Evolutionary conservation across 169 alveolate genomes (phyloP), one percentile per base, ranked within the genome.

Genomic region (Plasmodium vivax): DNA sequence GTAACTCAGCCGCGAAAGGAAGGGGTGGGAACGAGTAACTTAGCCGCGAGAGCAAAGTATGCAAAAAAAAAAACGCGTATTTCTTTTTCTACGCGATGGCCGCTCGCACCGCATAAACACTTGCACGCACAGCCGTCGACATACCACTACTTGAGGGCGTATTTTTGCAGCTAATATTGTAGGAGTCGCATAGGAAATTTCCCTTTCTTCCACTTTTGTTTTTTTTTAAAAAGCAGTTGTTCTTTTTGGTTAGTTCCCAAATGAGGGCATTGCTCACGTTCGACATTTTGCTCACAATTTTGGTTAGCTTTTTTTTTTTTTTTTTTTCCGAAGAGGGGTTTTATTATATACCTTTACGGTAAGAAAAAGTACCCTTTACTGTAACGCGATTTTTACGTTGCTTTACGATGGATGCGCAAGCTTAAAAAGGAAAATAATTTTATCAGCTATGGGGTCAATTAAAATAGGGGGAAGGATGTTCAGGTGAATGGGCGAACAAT

Each of bases 211-310:
- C 94, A 30, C 77, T 80, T 79, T 19, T 51, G 51, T 79, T 88
- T 45, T 68, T 88, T 58, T 62, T 88, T 43, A 88, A 54, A 41
- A 88, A 88, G 73, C 94, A 88, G 58, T 62, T 88, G 90, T 80
- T 88, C 43, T 41, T 77, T 58, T 43, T 88, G 54, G 94, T 88
- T 38, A 88, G 23, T 47, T 88, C 94, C 94, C 94, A 88, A 71
- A 88, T 27, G 83, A 88, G 88, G 36, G 94, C 90, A 19, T 23
- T 45, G 83, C 94, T 88, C 3, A 88, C 41, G 47, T 88, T 88
- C 54, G 77, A 19, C 94, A 79, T 88, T 88, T 88, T 85, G n/a
- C 32, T 72, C 68, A 73, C 77, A 71, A 7, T 47, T 68, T 14
- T 68, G 38, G 43, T 68, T 68, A 68, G 77, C 41, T 9, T 34